Base-by-base conservation (phyloP, 108 stramenopile species). In the Cyclotella choctawhatcheeana region DNA sequence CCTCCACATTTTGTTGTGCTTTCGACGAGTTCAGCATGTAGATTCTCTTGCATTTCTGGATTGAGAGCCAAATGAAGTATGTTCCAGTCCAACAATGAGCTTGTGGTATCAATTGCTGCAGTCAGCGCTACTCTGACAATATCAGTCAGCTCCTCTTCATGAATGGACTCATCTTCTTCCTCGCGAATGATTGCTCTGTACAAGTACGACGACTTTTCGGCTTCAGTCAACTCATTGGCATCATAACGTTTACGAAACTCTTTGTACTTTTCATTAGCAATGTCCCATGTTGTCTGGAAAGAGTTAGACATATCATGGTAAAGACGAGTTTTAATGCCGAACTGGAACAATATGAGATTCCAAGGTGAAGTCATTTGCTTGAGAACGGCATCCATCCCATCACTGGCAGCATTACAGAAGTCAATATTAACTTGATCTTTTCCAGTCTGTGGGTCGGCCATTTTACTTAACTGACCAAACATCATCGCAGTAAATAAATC, bases 91-190 rank as follows among this genome's bases (percentile, higher is more conserved):
- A 60, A 27, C 8, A 73, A 33, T 14, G 64, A 64, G 25, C 60
- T 61, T 32, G 79, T 80, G 2, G 79, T 80, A 52, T 80, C 79
- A 22, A 80, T 58, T 4, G 64, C 66, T 18, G 73, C 79, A 31
- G 30, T 27, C 10, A 80, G 40, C 1, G 58, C 30, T 22, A 62
- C 33, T n/a, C 40, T 48, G 37, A 58, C 29, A 16, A 80, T 45
- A 30, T 61, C 71, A 1, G 66, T 22, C 65, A 67, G n/a, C 21
- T 80, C 79, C 30, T 80, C 52, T 45, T 50, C 43, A n/a, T 34
- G 59, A 16, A 80, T 27, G 2, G 45, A 34, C 21, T 55, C 30
- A 21, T 51, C 33, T 22, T 73, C 72, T 16, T n/a, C 66, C 8
- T 73, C 73, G n/a, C 79, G 79, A 12, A 40, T 33, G 16, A 74